Percentiles rank a stretch among this genome's conserved stretches.
These are phyloP conservation scores for Rhododendron ferrugineum DNA, from an alignment of 148 eudicot species.

Conservation along the genomic window DNA sequence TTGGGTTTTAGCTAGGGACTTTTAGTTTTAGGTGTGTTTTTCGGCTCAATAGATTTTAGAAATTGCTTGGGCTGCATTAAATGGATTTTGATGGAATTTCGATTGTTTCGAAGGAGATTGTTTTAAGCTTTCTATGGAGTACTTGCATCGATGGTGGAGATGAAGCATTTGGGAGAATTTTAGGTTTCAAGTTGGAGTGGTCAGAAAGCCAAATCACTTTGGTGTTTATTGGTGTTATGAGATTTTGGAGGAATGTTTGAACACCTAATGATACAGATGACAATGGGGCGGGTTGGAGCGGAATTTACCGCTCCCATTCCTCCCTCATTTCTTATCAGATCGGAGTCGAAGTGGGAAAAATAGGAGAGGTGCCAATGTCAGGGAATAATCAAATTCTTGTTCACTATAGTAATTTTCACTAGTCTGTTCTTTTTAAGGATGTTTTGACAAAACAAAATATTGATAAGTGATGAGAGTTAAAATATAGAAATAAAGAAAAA, in stretches of 20 bases:
- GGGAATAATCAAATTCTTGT: background rate
- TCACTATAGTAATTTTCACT: background rate
- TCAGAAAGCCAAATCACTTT: too few species aligned
- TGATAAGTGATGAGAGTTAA: background rate
- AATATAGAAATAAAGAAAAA: too few species aligned
- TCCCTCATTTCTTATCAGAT: too few species aligned
- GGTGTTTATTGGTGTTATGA: too few species aligned
- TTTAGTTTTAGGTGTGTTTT: too few species aligned
- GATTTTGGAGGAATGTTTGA: too few species aligned
- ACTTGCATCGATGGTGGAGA: background rate
- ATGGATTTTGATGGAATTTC: too few species aligned
- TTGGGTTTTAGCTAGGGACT: too few species aligned
- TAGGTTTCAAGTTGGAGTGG: background rate
- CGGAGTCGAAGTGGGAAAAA: background rate
- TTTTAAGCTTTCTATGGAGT: background rate
- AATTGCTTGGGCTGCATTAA: background rate
- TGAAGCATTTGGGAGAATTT: background rate
- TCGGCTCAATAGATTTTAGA: too few species aligned
- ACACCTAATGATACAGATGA: background rate
- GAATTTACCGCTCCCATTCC: too few species aligned
- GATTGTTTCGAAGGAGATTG: background rate
- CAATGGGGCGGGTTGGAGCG: background rate
- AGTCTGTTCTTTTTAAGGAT: background rate
- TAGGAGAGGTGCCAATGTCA: rapidly evolving
- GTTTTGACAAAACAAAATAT: background rate